Evolutionary conservation across 2,329 filamentous ascomycete species (phyloP).

Genomic region (Nigrospora osmanthi): DNA sequence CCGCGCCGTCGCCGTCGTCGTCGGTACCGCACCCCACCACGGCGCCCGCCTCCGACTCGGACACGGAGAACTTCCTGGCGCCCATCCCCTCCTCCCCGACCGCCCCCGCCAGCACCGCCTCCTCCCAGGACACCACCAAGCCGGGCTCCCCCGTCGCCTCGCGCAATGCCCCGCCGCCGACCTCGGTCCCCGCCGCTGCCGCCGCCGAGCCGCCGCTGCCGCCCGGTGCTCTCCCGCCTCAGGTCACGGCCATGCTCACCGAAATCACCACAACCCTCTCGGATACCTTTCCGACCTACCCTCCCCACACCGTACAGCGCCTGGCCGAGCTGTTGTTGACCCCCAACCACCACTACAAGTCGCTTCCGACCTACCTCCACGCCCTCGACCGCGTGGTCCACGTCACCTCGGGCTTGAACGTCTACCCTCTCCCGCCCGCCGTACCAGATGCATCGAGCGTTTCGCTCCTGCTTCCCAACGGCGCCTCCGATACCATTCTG

Average conservation of each 20-base stretch:
- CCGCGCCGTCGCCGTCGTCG: conserved; percentile 6
- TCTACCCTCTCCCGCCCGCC: conserved; percentile 74
- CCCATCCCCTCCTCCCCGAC: conserved; percentile 37
- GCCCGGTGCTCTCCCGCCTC: conserved; percentile 49
- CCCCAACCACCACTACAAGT: conserved; percentile 73
- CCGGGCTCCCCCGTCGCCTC: conserved; percentile 45
- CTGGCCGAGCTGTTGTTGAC: conserved; percentile 77
- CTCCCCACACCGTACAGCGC: conserved; percentile 89
- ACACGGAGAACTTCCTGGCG: conserved; percentile 33
- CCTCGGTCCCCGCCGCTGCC: conserved; percentile 26
- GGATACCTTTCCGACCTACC: conserved; percentile 61
- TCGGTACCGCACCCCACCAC: conserved; percentile 21
- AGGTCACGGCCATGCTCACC: conserved; percentile 53
- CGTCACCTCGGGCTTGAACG: conserved; percentile 73
- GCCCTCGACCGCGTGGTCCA: conserved; percentile 86
- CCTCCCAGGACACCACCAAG: conserved; percentile 56
- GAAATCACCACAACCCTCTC: conserved; percentile 55
- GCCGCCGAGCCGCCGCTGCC: conserved; percentile 24
- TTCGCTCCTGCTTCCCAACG: conserved; percentile 47
- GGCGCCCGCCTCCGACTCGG: conserved; percentile 25
- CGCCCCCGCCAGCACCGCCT: conserved; percentile 22
- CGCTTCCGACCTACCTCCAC: conserved; percentile 76
- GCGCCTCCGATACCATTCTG: conserved; percentile 39
- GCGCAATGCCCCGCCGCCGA: conserved; percentile 28
- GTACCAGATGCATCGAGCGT: conserved; percentile 50